Conservation (phyloP, 1,139 yeast genomes). For the Tardiomyces depauwii region DNA sequence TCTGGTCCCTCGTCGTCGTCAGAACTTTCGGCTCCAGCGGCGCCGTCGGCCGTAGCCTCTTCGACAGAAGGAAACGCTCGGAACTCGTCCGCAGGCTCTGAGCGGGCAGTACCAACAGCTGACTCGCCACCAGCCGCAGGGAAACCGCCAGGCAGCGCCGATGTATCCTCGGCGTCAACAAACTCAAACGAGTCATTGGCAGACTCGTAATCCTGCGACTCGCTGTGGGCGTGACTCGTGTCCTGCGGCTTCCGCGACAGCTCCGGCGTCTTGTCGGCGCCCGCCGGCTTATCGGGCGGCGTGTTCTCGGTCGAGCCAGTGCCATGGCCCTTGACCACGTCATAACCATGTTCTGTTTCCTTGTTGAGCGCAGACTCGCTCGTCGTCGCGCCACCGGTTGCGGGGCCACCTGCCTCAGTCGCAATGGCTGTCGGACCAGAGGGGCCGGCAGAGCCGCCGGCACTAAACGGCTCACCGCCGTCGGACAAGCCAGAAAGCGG, state of each 20-base stretch:
- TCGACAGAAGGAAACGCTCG: slow-evolving; percentile 1
- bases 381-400: neutral
- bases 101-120: neutral
- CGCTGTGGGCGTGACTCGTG: neutral
- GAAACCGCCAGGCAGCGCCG: neutral
- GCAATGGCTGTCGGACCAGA: neutral
- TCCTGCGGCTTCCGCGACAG: neutral
- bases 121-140: slow-evolving; percentile 18
- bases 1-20: neutral
- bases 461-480: neutral
- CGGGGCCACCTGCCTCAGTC: neutral
- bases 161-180: slow-evolving; percentile 19
- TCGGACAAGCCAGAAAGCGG: slow-evolving; percentile 1
- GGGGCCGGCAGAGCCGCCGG: too few species aligned
- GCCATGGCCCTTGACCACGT: too few species aligned
- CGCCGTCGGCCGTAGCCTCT: neutral
- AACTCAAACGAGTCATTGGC: slow-evolving; percentile 22
- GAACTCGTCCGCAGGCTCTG: neutral
- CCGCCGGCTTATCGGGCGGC: neutral
- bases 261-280: neutral
- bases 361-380: neutral
- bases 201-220: slow-evolving; percentile 1
- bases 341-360: neutral
- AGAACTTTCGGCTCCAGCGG: neutral
- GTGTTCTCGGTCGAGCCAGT: neutral